Percentiles rank a stretch among this genome's conserved stretches.
These are phyloP conservation scores for Mycena indigotica DNA, from an alignment of 768 basidiomycete genomes.

Conservation along the genomic window DNA sequence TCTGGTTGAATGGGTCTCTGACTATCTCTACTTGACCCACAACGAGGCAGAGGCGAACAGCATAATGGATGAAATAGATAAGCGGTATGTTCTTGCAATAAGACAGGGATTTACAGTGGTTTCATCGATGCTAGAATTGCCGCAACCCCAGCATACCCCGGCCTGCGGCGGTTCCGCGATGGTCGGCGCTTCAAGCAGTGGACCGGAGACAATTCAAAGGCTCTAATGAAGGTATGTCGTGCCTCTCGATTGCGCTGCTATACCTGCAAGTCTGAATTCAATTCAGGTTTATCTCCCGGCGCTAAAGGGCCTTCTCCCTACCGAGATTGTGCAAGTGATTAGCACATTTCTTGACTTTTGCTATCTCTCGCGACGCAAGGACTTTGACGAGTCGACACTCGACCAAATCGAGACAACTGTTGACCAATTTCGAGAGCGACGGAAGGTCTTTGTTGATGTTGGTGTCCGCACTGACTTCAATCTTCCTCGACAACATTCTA, in stretches of 20 bases:
- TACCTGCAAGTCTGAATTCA: no score
- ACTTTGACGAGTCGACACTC: conserved; percentile 12
- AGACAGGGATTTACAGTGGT: not conserved
- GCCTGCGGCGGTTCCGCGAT: conserved; percentile 23
- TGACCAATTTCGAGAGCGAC: conserved; percentile 8
- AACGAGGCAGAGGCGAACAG: conserved; percentile 14
- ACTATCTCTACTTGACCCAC: conserved; percentile 26
- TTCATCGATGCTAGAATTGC: conserved; percentile 19
- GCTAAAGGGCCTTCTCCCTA: conserved; percentile 22
- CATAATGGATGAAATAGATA: conserved; percentile 39
- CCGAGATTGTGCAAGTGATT: conserved; percentile 19
- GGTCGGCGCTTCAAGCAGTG: conserved; percentile 27
- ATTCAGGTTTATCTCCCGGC: conserved; percentile 27
- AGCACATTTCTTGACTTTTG: conserved; percentile 28
- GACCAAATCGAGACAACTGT: conserved; percentile 5
- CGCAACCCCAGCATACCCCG: conserved; percentile 11
- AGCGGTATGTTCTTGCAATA: conserved; percentile 28
- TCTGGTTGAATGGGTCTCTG: conserved; percentile 31
- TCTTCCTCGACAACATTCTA: conserved; percentile 24
- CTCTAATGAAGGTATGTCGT: conserved; percentile 28
- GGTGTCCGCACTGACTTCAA: conserved; percentile 19
- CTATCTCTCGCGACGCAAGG: conserved; percentile 21
- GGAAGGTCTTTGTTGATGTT: conserved; percentile 12
- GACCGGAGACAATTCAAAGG: conserved; percentile 33
- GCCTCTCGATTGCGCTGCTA: not conserved